These are phyloP conservation scores for Hypomontagnella submonticulosa DNA, from an alignment of 495 filamentous ascomycete species.

Conservation along the genomic window DNA sequence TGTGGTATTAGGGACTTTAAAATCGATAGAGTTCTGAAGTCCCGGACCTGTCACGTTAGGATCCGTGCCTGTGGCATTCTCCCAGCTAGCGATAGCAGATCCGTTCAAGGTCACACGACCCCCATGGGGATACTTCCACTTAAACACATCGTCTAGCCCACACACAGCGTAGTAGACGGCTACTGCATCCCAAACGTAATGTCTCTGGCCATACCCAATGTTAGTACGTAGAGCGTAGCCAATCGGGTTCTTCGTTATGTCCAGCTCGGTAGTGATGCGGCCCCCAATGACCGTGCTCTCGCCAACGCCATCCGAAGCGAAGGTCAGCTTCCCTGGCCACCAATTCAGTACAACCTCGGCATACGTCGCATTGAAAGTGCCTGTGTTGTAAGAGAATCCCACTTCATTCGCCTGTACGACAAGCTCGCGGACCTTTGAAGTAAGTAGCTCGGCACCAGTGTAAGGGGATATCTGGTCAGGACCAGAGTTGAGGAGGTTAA, in stretches of 20 bases:
- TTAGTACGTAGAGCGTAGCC: conserved; percentile 50
- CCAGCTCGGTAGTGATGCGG: conserved; percentile 41
- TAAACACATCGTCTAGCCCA: conserved; percentile 45
- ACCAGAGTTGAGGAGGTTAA: conserved; percentile 42
- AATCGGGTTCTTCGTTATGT: conserved; percentile 44
- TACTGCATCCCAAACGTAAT: conserved; percentile 71
- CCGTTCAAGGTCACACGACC: conserved; percentile 36
- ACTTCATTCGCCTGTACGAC: conserved; percentile 46
- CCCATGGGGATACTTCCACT: conserved; percentile 43
- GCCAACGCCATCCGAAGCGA: conserved; percentile 46
- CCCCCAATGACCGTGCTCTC: conserved; percentile 40
- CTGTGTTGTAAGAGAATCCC: conserved; percentile 44
- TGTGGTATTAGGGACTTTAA: conserved; percentile 40
- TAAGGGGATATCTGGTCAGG: conserved; percentile 42
- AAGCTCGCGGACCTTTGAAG: conserved; percentile 53
- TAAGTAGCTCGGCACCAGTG: conserved; percentile 58
- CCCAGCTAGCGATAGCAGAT: conserved; percentile 41
- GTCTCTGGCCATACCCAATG: conserved; percentile 73
- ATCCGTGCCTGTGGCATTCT: conserved; percentile 27
- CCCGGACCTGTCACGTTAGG: too few species aligned
- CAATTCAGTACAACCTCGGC: conserved; percentile 42
- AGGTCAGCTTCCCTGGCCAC: conserved; percentile 45
- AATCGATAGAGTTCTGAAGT: conserved; percentile 45
- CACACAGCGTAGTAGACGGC: conserved; percentile 59
- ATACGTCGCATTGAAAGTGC: conserved; percentile 33